A percentile compares a stretch with the other conserved stretches of the same genome.
Conservation (phyloP, 2,329 filamentous ascomycete genomes). For the Aspergillus oerlinghausenensis region DNA sequence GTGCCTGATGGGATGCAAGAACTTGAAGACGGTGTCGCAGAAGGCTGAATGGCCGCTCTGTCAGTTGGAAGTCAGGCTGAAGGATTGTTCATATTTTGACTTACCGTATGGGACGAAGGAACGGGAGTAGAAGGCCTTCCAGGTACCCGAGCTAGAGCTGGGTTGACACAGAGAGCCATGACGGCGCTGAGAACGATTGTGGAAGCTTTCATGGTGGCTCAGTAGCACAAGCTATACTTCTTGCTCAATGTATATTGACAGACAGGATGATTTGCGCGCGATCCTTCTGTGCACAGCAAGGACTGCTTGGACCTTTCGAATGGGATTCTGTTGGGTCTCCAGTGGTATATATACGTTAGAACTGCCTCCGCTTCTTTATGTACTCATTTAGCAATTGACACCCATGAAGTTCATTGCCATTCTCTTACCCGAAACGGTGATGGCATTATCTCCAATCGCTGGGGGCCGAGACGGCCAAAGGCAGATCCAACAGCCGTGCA, state of each 20-base stretch:
- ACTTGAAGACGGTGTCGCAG: neutral
- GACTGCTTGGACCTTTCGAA: neutral
- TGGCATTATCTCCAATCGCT: neutral
- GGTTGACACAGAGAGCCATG: conserved; percentile 20
- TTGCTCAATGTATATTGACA: neutral
- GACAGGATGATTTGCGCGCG: neutral
- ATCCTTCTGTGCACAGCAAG: neutral
- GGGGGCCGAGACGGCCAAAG: neutral
- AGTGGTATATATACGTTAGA: neutral
- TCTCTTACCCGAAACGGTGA: neutral
- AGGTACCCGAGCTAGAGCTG: conserved; percentile 17
- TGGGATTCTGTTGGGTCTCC: neutral
- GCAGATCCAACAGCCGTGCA: neutral
- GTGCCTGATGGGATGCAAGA: conserved; percentile 2
- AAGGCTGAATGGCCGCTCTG: neutral
- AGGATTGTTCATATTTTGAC: neutral
- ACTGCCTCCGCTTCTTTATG: neutral
- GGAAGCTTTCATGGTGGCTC: conserved; percentile 26
- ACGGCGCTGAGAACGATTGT: conserved; percentile 17
- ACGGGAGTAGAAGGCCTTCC: conserved; percentile 12
- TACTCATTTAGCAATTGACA: neutral
- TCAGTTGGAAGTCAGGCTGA: neutral
- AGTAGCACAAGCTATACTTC: neutral
- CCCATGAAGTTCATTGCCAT: neutral
- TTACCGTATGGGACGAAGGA: conserved; percentile 3